Evolutionary conservation across 2,329 filamentous ascomycete genomes (phyloP).

Genomic region (Graphilbum sp.): DNA sequence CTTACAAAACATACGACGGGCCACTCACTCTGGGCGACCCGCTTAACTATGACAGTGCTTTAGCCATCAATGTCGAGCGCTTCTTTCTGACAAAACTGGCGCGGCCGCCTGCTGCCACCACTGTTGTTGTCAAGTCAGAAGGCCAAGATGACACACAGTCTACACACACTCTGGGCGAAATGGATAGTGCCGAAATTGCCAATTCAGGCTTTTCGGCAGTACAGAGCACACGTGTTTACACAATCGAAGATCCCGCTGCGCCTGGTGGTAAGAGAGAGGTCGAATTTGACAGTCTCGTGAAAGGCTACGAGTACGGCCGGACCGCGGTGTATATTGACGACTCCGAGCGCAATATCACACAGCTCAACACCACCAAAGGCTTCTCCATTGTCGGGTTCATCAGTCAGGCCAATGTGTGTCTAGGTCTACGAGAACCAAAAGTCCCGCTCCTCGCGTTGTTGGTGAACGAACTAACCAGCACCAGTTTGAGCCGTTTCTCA

Average conservation of each 20-base stretch:
- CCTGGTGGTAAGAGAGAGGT: constrained; percentile 72
- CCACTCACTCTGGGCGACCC: constrained; percentile 65
- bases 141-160: constrained; percentile 26
- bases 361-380: constrained; percentile 56
- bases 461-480: too few species aligned
- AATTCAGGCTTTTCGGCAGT: constrained; percentile 45
- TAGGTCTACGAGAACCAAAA: too few species aligned
- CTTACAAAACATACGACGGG: constrained; percentile 67
- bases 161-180: constrained; percentile 31
- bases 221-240: constrained; percentile 64
- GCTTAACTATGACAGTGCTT: constrained; percentile 52
- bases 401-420: constrained; percentile 45
- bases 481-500: constrained; percentile 69
- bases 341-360: constrained; percentile 77
- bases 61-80: constrained; percentile 75
- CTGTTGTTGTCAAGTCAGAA: constrained; percentile 47
- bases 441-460: too few species aligned
- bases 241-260: constrained; percentile 56
- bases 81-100: constrained; percentile 78
- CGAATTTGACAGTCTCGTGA: constrained; percentile 68
- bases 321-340: constrained; percentile 82
- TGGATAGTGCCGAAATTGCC: constrained; percentile 30
- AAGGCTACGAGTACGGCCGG: constrained; percentile 84
- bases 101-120: constrained; percentile 57
- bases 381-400: constrained; percentile 84